These are phyloP conservation scores for Beauveria pseudobassiana DNA, from an alignment of 2,329 filamentous ascomycete genomes.

Conservation along the genomic window DNA sequence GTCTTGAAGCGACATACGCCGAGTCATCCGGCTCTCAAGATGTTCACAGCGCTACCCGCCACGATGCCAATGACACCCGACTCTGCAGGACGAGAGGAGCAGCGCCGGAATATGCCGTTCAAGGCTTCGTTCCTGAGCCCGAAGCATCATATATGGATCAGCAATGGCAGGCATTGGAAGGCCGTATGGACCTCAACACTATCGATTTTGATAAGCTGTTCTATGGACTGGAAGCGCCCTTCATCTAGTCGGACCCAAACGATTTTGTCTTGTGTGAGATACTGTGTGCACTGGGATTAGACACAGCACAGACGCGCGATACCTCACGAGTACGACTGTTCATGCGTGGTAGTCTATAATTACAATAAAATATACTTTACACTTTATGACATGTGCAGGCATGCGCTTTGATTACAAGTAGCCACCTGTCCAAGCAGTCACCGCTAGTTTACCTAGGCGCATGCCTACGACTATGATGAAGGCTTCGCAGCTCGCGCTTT, in stretches of 20 bases:
- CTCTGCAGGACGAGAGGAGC: constrained; percentile 18
- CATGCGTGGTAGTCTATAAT: not conserved
- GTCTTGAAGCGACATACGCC: constrained; percentile 26
- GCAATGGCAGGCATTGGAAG: constrained; percentile 21
- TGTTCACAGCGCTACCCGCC: constrained; percentile 13
- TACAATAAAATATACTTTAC: not conserved
- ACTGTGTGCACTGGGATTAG: not conserved
- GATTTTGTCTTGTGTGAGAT: not conserved
- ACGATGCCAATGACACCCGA: constrained; percentile 22
- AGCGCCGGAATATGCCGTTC: constrained; percentile 9
- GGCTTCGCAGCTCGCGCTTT: not conserved
- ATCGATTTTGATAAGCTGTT: constrained; percentile 30
- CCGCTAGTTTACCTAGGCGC: too few species aligned
- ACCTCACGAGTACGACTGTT: not conserved
- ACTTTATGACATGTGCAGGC: not conserved
- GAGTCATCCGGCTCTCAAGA: constrained; percentile 17
- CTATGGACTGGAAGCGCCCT: constrained; percentile 27
- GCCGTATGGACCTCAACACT: constrained; percentile 24
- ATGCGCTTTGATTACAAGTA: not conserved
- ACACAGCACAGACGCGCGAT: not conserved
- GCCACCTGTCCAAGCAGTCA: too few species aligned
- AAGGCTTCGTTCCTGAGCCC: constrained; percentile 10
- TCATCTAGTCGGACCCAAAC: constrained; percentile 18
- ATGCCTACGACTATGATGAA: not conserved
- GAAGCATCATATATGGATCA: constrained; percentile 19